Evolutionary conservation across 2,329 filamentous ascomycete species (phyloP).

Genomic region (Rhynchosporium graminicola): DNA sequence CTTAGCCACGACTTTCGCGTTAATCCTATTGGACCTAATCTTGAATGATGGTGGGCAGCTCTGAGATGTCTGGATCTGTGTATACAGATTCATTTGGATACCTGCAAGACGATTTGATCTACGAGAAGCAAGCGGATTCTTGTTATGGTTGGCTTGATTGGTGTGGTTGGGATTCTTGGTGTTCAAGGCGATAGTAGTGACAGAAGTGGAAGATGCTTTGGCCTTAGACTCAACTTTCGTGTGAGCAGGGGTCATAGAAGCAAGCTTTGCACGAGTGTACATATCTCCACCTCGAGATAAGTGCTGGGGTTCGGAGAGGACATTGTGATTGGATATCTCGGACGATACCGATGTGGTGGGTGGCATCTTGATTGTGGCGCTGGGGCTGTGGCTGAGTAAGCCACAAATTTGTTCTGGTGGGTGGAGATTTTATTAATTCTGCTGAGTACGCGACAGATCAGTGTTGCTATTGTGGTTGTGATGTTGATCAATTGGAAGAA

Average conservation of each 20-base stretch:
- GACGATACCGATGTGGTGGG: not conserved
- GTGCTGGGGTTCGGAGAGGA: not conserved
- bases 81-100: no score
- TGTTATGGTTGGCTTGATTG: no score
- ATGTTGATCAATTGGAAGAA: not conserved
- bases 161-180: no score
- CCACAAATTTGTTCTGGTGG: not conserved
- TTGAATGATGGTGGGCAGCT: not conserved
- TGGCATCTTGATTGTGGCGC: not conserved
- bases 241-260: slow-evolving; percentile 11
- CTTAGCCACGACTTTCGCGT: not conserved
- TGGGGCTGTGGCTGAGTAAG: not conserved
- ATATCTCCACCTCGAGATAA: slow-evolving; percentile 2
- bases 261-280: not conserved
- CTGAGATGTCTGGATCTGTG: not conserved
- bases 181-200: no score
- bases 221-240: slow-evolving; percentile 8
- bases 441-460: no score
- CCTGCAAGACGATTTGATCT: not conserved
- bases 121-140: not conserved
- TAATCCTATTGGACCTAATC: not conserved
- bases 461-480: not conserved
- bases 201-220: not conserved
- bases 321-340: slow-evolving; percentile 8
- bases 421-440: no score